Evolutionary conservation across 1,284 basidiomycete genomes (phyloP).

Genomic region (Pisolithus thermaeus): DNA sequence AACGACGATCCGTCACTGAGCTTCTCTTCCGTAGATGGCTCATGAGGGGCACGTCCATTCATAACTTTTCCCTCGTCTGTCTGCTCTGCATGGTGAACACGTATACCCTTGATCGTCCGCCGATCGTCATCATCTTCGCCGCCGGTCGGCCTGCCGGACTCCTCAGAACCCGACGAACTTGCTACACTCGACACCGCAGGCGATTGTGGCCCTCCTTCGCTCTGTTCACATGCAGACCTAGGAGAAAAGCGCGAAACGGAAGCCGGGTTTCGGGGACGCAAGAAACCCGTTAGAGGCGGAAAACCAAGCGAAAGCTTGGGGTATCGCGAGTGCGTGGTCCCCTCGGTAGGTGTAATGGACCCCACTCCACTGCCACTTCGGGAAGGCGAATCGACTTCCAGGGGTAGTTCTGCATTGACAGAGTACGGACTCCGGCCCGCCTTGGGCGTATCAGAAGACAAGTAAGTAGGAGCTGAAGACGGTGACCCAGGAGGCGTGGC

Average conservation of each 20-base stretch:
- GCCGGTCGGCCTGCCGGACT: constrained; percentile 6
- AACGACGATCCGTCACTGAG: constrained; percentile 7
- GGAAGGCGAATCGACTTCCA: constrained; percentile 35
- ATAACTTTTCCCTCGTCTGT: constrained; percentile 12
- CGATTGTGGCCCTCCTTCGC: constrained; percentile 22
- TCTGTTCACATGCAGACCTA: constrained; percentile 19
- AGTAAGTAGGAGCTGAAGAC: constrained; percentile 14
- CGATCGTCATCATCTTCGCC: constrained; percentile 50
- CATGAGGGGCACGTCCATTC: constrained; percentile 7
- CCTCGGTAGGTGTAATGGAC: constrained; percentile 28
- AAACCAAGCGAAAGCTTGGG: constrained; percentile 48
- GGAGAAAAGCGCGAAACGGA: constrained; percentile 17
- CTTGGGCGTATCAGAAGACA: constrained; percentile 28
- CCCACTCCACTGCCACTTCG: constrained; percentile 53
- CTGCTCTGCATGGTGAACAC: constrained; percentile 23
- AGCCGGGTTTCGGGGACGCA: constrained; percentile 54
- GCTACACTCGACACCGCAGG: constrained; percentile 9
- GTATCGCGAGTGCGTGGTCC: constrained; percentile 30
- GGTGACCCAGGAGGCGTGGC: constrained; percentile 20
- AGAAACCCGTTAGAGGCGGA: constrained; percentile 58
- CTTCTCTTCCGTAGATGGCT: constrained; percentile 22
- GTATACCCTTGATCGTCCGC: constrained; percentile 49
- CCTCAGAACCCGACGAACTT: constrained; percentile 5
- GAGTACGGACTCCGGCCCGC: constrained; percentile 27
- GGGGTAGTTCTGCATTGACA: constrained; percentile 23